Evolutionary conservation across 169 alveolate species (phyloP).

Genomic region (Neospora caninum): DNA sequence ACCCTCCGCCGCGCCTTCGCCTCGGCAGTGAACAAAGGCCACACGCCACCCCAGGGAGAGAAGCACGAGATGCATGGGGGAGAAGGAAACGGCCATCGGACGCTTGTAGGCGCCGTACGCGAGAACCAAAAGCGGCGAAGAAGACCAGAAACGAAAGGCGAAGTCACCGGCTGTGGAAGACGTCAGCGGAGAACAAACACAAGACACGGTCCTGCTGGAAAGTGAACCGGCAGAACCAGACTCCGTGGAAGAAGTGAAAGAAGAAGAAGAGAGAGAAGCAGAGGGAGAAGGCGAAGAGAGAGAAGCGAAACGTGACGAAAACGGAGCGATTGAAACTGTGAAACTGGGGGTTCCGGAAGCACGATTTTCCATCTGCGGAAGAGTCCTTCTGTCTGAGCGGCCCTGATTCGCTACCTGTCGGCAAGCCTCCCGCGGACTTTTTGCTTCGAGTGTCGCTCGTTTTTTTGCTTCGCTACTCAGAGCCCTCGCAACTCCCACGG

Average conservation of each 20-base stretch:
- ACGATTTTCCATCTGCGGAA: background rate
- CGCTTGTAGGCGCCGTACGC: constrained; percentile 25
- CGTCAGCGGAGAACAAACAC: too few relatives aligned
- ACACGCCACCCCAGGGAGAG: background rate
- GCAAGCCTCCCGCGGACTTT: background rate
- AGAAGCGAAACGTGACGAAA: background rate
- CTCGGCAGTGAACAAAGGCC: background rate
- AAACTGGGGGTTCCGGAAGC: too few relatives aligned
- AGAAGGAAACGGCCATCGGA: background rate
- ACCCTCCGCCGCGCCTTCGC: constrained; percentile 2
- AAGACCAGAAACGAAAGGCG: background rate
- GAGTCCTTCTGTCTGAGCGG: background rate
- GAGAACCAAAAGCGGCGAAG: background rate
- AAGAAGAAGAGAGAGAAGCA: background rate
- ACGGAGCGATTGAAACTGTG: background rate
- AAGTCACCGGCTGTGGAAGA: background rate
- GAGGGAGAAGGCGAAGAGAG: background rate
- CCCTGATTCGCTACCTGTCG: background rate
- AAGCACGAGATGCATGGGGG: background rate
- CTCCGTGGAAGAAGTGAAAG: background rate
- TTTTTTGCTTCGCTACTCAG: background rate
- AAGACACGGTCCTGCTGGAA: too few relatives aligned
- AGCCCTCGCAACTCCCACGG: background rate
- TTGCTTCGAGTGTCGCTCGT: too few relatives aligned
- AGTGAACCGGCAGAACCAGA: background rate